Percentiles rank a stretch among this genome's conserved stretches.
Evolutionary conservation across 306 rosid species (phyloP).

Genomic region (barrel medic (Medicago truncatula)): MtrunA17r5.0-ANR NC_053044.1:9681001-9681500

Average conservation of each 20-base stretch:
- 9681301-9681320: conserved; percentile 18
- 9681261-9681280: conserved; percentile 34
- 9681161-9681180: conserved; percentile 24
- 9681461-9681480: neutral
- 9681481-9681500: too few relatives aligned
- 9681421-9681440: conserved; percentile 80
- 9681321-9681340: conserved; percentile 22
- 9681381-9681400: conserved; percentile 91
- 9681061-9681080: conserved; percentile 18
- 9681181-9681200: conserved; percentile 55
- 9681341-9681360: conserved; percentile 25
- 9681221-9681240: conserved; percentile 15
- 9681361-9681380: conserved; percentile 54
- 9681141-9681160: conserved; percentile 23
- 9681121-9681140: conserved; percentile 10
- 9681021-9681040: neutral
- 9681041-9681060: conserved; percentile 30
- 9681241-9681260: conserved; percentile 22
- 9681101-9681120: conserved; percentile 45
- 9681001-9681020: conserved; percentile 1
- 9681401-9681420: conserved; percentile 74
- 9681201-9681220: conserved; percentile 19
- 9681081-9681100: conserved; percentile 18
- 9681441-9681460: conserved; percentile 13
- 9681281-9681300: conserved; percentile 50